phyloP scores from a whole-genome alignment of 176 grass and related monocot genomes.

The Hordeum vulgare region MorexV3_pseudomolecules_assembly NC_058521.1:100476996-100477495 shows the following conservation, averaged over 20 bases:
- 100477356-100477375: conserved; percentile 23
- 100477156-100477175: neutral
- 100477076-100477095: conserved; percentile 86
- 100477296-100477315: neutral
- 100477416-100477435: neutral
- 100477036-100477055: neutral
- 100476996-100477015: neutral
- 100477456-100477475: too few relatives aligned
- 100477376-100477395: neutral
- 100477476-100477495: too few relatives aligned
- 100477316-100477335: conserved; percentile 9
- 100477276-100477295: conserved; percentile 22
- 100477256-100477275: neutral
- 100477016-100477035: neutral
- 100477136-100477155: conserved; percentile 22
- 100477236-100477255: neutral
- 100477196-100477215: neutral
- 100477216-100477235: neutral
- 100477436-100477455: too few relatives aligned
- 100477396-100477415: neutral
- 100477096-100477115: conserved; percentile 93
- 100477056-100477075: conserved; percentile 54
- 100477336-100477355: conserved; percentile 16
- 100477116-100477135: conserved; percentile 53
- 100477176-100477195: neutral